Evolutionary conservation across 768 basidiomycete species (phyloP), one percentile per base, ranked within the genome.

Genomic region (Lactifluus rugatus): DNA sequence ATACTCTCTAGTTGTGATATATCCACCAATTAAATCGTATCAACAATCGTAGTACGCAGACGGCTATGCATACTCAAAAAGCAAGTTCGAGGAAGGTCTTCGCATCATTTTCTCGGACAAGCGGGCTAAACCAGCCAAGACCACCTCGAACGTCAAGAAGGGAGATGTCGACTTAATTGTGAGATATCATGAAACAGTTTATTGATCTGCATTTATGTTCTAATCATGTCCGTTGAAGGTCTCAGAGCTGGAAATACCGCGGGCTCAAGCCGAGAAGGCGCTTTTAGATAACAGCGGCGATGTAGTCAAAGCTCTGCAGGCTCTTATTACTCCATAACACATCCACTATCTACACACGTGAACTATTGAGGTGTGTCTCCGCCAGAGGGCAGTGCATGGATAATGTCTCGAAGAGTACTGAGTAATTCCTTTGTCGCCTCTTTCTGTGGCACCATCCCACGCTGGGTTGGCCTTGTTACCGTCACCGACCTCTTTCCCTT

Each of bases 141-240:
- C 70, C 0, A 61, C 68, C 5, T 68, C 73, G 48, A 53, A 68
- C 3, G 68, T 75, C 7, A 84, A 84, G 67, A 74, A 76, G 34
- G 84, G 84, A 60, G 84, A 86, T 63, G 70, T 86, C 1, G 84
- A 87, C 50, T 61, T 85, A 8, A 78, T 87, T 49, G 85, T 86
- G 62, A 60, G 80, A 56, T 7, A 6, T 17, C 19, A 37, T n/a
- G n/a, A n/a, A n/a, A n/a, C n/a, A n/a, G 44, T 54, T 42, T 23
- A 48, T 34, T 34, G 54, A 14, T 26, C 23, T 47, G 11, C 5
- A 5, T 9, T 36, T 41, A 19, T 44, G 42, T 16, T 36, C 45
- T 51, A 23, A 55, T 28, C 28, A 37, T 25, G 3, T 49, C 14
- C 13, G n/a, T n/a, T 32, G 42, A 42, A 85, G 84, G 74, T 84